Conservation (phyloP, 2,329 filamentous ascomycete species). For the Fusarium agapanthi region DNA sequence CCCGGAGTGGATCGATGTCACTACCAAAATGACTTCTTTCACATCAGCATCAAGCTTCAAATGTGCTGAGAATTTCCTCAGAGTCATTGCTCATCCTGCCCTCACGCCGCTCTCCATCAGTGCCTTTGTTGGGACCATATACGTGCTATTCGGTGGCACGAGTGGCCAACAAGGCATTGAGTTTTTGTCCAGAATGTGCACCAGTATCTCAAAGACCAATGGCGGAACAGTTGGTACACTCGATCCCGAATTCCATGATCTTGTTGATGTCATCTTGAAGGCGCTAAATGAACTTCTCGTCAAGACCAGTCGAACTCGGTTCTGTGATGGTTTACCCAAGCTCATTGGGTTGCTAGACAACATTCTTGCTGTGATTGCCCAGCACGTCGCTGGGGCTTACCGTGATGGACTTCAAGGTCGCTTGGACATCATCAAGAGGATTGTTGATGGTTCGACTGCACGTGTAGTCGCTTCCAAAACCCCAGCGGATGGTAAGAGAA, state of each 20-base stretch:
- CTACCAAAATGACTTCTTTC: background rate
- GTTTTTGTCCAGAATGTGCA: slow-evolving; percentile 23
- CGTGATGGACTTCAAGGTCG: background rate
- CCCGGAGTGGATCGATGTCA: background rate
- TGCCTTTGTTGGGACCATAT: slow-evolving; percentile 44
- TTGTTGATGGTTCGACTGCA: background rate
- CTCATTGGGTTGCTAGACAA: background rate
- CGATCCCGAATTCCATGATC: background rate
- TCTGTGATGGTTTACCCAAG: background rate
- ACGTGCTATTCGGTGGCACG: slow-evolving; percentile 45
- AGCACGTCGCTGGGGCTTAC: background rate
- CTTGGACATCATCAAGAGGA: background rate
- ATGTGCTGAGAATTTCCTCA: background rate
- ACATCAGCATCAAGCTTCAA: background rate
- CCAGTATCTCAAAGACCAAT: too few relatives aligned
- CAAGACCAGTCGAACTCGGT: background rate
- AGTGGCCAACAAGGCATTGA: slow-evolving; percentile 42
- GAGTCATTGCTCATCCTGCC: background rate
- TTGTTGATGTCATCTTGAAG: background rate
- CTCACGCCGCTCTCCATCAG: slow-evolving; percentile 44
- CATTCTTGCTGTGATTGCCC: background rate
- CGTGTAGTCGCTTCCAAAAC: background rate
- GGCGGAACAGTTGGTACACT: background rate
- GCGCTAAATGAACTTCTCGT: background rate
- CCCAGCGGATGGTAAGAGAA: background rate